Evolutionary conservation across 805 yeast species (phyloP), one percentile per base, ranked within the genome.

Genomic region (Torulaspora maleeae): DNA sequence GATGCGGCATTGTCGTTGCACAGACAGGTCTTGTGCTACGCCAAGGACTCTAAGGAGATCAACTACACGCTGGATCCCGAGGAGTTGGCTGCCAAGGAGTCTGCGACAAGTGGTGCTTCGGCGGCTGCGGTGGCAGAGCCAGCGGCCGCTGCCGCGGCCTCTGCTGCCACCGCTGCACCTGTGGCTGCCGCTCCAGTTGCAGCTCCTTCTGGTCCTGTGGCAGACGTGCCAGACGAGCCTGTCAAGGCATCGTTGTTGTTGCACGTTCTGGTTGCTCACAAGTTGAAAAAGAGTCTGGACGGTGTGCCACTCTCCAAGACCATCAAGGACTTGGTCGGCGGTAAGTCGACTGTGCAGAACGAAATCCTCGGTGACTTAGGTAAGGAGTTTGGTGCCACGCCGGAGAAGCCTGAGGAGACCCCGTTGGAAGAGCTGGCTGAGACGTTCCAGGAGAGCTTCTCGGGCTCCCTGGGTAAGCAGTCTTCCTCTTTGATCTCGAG

Each of bases 321-420:
- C 41, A 88, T 93, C 66, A 93, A 93, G 71, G 99, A 93, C 64
- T 77, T 93, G 61, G 99, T 93, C 53, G 95, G 95, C 62, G 99
- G 99, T 73, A 93, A 93, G 69, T 93, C 99, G 20, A 93, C 99
- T 16, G 91, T 93, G 38, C 99, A 93, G 73, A 93, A 93, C 70
- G 99, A 93, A 76, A 93, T 93, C 58, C 79, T 93, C 58, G 99
- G 99, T 76, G 99, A 93, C 64, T 77, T 93, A 61, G 98, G 98
- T 64, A 93, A 93, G 71, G 99, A 93, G 73, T 93, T 93, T 63
- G 97, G 98, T 60, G 72, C 93, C 36, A 90, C 97, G 40, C 99
- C 99, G 35, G 99, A 93, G 72, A 93, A 93, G 72, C 97, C 99
- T 51, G 99, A 93, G 72, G 99, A 93, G 64, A 86, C 95, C 35